A percentile compares a stretch with the other conserved stretches of the same genome.
Evolutionary conservation across 257 asterid genomes (phyloP).

Genomic region (Pogostemon cablin): DNA sequence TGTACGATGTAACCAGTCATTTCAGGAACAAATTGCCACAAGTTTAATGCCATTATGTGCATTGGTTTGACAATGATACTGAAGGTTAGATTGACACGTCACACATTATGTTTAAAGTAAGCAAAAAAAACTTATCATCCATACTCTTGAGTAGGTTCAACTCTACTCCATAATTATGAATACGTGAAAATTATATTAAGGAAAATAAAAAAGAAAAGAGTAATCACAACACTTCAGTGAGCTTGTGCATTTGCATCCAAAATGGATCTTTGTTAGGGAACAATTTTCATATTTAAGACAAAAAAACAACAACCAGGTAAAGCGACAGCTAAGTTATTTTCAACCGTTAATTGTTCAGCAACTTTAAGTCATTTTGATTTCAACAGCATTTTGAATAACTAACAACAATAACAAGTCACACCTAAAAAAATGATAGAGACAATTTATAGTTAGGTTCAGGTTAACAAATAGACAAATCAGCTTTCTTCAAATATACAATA

Average conservation of each 20-base stretch:
- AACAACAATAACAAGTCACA: no score
- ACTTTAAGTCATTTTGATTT: not conserved
- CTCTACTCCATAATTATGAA: constrained; percentile 1
- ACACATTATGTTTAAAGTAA: not conserved
- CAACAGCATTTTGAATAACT: not conserved
- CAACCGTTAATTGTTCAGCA: not conserved
- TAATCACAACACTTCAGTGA: not conserved
- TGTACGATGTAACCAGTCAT: not conserved
- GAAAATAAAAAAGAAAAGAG: not conserved
- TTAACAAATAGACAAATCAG: no score
- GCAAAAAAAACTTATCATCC: not conserved
- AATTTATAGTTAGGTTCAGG: no score
- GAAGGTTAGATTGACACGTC: no score
- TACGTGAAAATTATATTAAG: not conserved
- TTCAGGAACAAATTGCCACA: not conserved
- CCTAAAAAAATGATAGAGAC: no score
- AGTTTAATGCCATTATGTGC: not conserved
- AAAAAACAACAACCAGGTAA: not conserved
- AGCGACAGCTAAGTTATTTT: constrained; percentile 12
- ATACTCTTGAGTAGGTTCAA: not conserved
- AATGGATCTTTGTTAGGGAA: not conserved
- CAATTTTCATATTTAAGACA: constrained; percentile 8
- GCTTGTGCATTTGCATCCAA: not conserved
- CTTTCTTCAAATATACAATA: no score
- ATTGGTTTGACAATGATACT: not conserved